A percentile compares a stretch with the other conserved stretches of the same genome.
These are phyloP conservation scores for Thuja plicata DNA, from an alignment of 83 land plant species.

Conservation along the genomic window DNA sequence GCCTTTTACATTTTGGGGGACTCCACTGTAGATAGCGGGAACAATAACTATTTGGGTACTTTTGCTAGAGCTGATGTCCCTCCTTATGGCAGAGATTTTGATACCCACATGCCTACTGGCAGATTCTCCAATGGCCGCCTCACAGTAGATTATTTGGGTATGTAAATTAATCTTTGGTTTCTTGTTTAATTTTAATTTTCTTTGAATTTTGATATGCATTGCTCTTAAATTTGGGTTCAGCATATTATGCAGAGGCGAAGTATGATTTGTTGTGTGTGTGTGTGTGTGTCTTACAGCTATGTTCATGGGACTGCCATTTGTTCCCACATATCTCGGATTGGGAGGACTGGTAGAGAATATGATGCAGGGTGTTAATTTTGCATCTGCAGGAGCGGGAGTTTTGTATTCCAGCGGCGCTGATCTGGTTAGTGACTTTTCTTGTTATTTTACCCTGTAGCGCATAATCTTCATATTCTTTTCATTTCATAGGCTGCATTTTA, in stretches of 20 bases:
- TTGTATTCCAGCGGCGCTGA: constrained; percentile 71
- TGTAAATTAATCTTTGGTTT: background rate
- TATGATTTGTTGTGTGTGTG: background rate
- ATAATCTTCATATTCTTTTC: no score
- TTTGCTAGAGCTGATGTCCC: no score
- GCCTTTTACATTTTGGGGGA: no score
- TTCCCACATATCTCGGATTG: constrained; percentile 57
- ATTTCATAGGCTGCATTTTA: no score
- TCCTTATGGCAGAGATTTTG: no score
- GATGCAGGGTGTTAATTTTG: constrained; percentile 62
- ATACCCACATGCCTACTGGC: no score
- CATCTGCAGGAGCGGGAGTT: no score
- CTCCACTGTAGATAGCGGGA: no score
- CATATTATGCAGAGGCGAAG: background rate
- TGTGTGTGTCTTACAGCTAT: constrained; percentile 25
- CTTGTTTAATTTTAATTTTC: background rate
- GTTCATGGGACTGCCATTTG: constrained; percentile 66
- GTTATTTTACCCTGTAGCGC: no score
- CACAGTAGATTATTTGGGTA: constrained; percentile 6
- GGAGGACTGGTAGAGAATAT: constrained; percentile 36
- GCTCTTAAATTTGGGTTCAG: background rate
- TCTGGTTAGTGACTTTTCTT: background rate
- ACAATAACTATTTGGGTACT: no score
- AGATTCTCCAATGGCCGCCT: background rate
- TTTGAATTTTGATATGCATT: background rate